phyloP scores from a whole-genome alignment of 345 rosid genomes.

The Euphorbia lathyris region DNA sequence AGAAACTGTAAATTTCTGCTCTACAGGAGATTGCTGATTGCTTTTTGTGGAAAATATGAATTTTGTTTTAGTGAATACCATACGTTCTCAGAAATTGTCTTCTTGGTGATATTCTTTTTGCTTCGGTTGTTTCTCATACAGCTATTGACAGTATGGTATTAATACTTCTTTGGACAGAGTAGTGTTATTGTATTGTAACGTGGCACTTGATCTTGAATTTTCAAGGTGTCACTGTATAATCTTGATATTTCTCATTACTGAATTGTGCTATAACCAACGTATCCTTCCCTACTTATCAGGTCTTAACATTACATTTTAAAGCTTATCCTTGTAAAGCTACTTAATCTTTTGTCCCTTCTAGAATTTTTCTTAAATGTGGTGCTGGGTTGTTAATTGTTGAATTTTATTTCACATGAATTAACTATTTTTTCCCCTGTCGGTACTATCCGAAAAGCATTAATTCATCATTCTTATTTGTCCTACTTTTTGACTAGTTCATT shows the following conservation, averaged over 20 bases:
- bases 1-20: background rate
- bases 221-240: background rate
- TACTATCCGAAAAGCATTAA: background rate
- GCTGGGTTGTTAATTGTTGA: background rate
- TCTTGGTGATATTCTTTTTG: background rate
- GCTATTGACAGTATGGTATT: background rate
- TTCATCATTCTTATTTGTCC: background rate
- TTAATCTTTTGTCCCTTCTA: background rate
- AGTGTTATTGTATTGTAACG: background rate
- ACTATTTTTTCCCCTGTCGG: no score
- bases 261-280: slow-evolving; percentile 1
- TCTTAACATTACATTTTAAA: background rate
- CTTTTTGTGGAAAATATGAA: background rate
- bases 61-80: background rate
- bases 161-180: background rate
- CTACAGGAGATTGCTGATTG: background rate
- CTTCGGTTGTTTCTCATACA: background rate
- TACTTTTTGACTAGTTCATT: slow-evolving; percentile 4
- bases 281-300: background rate
- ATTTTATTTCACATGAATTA: background rate
- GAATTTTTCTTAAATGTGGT: background rate
- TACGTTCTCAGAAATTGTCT: background rate
- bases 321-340: slow-evolving; percentile 2
- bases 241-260: background rate
- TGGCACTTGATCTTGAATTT: background rate